Conservation (phyloP, 2,329 filamentous ascomycete species). For the Aspergillus pseudotamarii region DNA sequence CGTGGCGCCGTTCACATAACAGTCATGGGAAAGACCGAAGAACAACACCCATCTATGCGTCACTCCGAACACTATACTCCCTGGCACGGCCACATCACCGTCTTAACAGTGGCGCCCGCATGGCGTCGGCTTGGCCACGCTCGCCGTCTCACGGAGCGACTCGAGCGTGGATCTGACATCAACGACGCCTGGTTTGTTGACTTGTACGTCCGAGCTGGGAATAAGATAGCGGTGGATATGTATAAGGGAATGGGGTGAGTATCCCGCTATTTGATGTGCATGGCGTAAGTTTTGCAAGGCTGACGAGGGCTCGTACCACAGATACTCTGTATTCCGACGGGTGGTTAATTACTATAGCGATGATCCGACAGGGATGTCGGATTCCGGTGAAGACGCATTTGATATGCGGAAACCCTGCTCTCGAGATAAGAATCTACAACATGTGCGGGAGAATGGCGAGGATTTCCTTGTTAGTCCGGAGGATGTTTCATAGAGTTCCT, state of each 20-base stretch:
- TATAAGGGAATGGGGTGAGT: constrained; percentile 83
- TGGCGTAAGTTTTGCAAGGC: neutral
- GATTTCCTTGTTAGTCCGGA: constrained; percentile 74
- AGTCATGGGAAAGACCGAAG: constrained; percentile 98
- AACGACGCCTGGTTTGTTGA: constrained; percentile 94
- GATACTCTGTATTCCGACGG: constrained; percentile 80
- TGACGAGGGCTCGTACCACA: constrained; percentile 24
- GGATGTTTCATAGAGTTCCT: constrained; percentile 67
- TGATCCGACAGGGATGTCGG: constrained; percentile 65
- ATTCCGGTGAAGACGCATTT: constrained; percentile 77
- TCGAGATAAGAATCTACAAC: constrained; percentile 74
- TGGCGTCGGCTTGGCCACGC: constrained; percentile 86
- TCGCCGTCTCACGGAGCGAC: constrained; percentile 74
- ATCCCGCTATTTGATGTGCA: constrained; percentile 2
- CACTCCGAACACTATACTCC: constrained; percentile 90
- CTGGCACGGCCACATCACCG: constrained; percentile 99
- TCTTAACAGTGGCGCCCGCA: constrained; percentile 85
- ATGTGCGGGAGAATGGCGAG: constrained; percentile 81
- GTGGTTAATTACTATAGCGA: constrained; percentile 94
- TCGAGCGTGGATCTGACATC: constrained; percentile 80
- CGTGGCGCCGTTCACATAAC: constrained; percentile 6
- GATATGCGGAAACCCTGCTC: constrained; percentile 95
- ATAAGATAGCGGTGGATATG: constrained; percentile 81
- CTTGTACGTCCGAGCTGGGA: constrained; percentile 87
- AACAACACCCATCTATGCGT: constrained; percentile 73